Base-by-base conservation (phyloP, 495 filamentous ascomycete genomes). In the Bacidia rubella region DNA sequence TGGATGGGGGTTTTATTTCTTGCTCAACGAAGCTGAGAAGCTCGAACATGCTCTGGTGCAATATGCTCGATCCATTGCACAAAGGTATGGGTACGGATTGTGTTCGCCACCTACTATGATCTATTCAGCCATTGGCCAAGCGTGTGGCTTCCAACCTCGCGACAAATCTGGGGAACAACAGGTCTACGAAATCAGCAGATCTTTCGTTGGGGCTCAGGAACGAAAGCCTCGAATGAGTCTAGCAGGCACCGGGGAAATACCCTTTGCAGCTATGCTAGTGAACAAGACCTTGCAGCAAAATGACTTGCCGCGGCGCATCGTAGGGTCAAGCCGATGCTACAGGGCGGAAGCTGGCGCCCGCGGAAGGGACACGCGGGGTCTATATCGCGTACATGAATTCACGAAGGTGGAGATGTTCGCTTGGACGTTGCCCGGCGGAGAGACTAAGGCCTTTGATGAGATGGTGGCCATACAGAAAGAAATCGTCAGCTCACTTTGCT, bases 351-450 rank as follows among this genome's bases (percentile, higher is more conserved):
- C 92, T 1, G 92, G 92, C 19, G 82, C 86, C 3, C 74, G 92
- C 19, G 92, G 92, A 27, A 79, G 79, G 21, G 87, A 94, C 39
- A 93, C 86, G 7, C 96, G 96, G 68, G 92, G 92, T 9, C 74
- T 98, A 5, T 98, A 97, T 68, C 82, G 92, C 11, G 92, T 98
- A n/a, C 92, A 97, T 70, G 92, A 98, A 65, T 98, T 98, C 68
- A 94, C 88, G 38, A 98, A 98, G 62, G 90, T 97, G 1, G 92
- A 98, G 64, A 80, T 98, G 70, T 98, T 98, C 63, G 86, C 81
- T 0, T 98, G 90, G 90, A 79, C 79, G 3, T 42, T 68, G 0
- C 79, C 82, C 10, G 70, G 70, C 22, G 53, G 57, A 2, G 62
- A 62, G 24, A 21, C 54, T 11, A 73, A 75, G 0, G 62, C 88